Evolutionary conservation across 1,284 basidiomycete genomes (phyloP).

Genomic region (Cryptococcus sp.): DNA sequence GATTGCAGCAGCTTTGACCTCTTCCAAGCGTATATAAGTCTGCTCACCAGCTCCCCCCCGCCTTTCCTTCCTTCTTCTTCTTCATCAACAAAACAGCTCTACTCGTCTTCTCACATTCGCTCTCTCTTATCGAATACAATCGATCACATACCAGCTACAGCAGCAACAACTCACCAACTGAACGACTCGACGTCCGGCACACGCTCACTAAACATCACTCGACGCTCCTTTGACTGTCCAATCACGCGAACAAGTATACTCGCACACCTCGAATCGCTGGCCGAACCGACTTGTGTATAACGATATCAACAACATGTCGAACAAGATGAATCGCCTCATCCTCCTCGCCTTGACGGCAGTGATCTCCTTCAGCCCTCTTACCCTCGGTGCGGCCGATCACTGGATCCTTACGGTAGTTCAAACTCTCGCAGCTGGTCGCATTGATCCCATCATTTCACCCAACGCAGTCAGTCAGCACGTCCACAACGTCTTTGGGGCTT

Average conservation of each 20-base stretch:
- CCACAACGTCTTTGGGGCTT: slow-evolving; percentile 49
- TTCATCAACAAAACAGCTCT: not conserved
- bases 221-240: not conserved
- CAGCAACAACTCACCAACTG: too few species aligned
- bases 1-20: too few species aligned
- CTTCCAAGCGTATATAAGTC: too few species aligned
- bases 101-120: not conserved
- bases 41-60: not conserved
- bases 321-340: not conserved
- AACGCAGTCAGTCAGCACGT: slow-evolving; percentile 45
- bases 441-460: slow-evolving; percentile 54
- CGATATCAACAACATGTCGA: not conserved
- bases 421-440: slow-evolving; percentile 39
- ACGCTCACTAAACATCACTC: slow-evolving; percentile 1
- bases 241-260: not conserved
- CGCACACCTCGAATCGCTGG: not conserved
- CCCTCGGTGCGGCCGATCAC: slow-evolving; percentile 22
- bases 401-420: slow-evolving; percentile 37
- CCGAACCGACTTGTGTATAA: not conserved
- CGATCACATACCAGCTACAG: too few species aligned
- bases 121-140: not conserved
- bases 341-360: slow-evolving; percentile 10
- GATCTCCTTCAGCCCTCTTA: not conserved
- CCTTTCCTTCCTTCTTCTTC: not conserved
- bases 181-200: not conserved